phyloP scores from a whole-genome alignment of 495 filamentous ascomycete genomes.

The Talaromyces wortmannii region DNA sequence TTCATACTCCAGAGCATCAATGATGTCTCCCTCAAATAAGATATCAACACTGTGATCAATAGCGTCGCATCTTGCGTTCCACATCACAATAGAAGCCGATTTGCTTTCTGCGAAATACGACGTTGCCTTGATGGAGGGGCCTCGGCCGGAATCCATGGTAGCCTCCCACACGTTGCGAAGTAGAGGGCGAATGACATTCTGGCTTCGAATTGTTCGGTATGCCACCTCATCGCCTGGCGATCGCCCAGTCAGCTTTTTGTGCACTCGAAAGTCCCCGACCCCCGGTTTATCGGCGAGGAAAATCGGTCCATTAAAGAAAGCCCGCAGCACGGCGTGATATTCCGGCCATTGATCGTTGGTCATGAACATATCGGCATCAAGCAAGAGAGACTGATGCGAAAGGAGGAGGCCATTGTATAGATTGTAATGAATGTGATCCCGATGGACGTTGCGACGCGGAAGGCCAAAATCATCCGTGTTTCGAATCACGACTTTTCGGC shows the following conservation, averaged over 20 bases:
- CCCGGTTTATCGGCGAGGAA: background rate
- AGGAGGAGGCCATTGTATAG: background rate
- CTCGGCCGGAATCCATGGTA: background rate
- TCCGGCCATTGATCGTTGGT: background rate
- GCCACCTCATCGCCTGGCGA: background rate
- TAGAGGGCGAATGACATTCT: background rate
- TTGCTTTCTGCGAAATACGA: background rate
- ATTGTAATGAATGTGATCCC: slow-evolving; percentile 1
- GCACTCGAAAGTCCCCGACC: background rate
- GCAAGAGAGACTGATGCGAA: background rate
- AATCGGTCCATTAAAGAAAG: background rate
- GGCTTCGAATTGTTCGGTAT: background rate
- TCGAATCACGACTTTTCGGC: background rate
- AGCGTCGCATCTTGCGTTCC: background rate
- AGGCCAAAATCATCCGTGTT: background rate
- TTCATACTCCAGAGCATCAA: background rate
- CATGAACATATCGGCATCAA: slow-evolving; percentile 1
- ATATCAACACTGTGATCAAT: background rate
- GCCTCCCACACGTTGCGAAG: background rate
- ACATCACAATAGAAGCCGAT: background rate
- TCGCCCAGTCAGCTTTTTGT: background rate
- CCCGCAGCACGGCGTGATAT: background rate
- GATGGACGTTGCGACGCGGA: background rate
- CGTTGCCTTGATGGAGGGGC: background rate
- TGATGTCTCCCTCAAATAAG: background rate